Conservation (phyloP, 139 green algal species). For the Chloropicon primus region DNA sequence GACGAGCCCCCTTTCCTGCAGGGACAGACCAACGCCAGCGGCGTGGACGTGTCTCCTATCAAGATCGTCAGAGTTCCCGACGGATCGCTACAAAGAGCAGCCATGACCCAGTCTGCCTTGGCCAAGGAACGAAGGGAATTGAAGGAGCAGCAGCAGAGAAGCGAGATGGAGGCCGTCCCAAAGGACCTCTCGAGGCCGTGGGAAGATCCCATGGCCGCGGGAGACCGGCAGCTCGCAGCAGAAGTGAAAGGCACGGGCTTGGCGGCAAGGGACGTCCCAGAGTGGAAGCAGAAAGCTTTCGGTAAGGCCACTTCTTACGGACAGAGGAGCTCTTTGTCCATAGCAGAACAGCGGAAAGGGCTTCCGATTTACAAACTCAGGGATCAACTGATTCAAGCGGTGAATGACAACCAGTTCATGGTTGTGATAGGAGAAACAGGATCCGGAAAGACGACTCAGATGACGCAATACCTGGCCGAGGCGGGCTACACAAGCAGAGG, state of each 20-base stretch:
- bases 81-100: conserved; percentile 84
- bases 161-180: conserved; percentile 77
- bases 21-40: conserved; percentile 38
- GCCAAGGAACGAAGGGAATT: conserved; percentile 94
- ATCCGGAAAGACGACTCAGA: conserved; percentile 95
- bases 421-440: conserved; percentile 84
- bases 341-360: conserved; percentile 86
- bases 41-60: conserved; percentile 74
- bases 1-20: conserved; percentile 83
- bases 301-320: conserved; percentile 83
- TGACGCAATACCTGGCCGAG: conserved; percentile 94
- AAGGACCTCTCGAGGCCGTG: conserved; percentile 86
- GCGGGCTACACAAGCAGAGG: conserved; percentile 51
- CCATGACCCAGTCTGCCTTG: conserved; percentile 85
- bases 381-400: conserved; percentile 74
- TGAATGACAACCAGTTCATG: conserved; percentile 76
- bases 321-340: conserved; percentile 58
- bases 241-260: conserved; percentile 71
- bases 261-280: conserved; percentile 23
- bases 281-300: conserved; percentile 55
- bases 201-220: conserved; percentile 85
- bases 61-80: conserved; percentile 99
- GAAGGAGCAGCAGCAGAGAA: conserved; percentile 88
- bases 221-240: conserved; percentile 49
- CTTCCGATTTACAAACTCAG: conserved; percentile 91